A percentile compares a stretch with the other conserved stretches of the same genome.
Conservation (phyloP, 2,329 filamentous ascomycete species). For the Monilinia polystroma region DNA sequence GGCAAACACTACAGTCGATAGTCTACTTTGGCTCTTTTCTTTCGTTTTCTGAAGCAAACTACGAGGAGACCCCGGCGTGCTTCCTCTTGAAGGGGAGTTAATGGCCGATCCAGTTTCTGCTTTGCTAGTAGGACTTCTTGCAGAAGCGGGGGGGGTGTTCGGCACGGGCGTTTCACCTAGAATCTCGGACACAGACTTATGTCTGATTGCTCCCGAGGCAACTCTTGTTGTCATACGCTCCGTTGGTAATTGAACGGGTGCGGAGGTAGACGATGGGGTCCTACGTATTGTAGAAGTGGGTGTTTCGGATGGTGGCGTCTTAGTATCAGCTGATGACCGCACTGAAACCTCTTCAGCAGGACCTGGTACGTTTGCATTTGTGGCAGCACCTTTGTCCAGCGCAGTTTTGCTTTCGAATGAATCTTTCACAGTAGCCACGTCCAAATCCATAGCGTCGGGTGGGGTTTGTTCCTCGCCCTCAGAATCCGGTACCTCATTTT, state of each 20-base stretch:
- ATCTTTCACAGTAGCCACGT: slow-evolving; percentile 34
- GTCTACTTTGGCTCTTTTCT: slow-evolving; percentile 61
- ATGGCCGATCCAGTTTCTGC: slow-evolving; percentile 31
- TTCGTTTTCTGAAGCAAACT: slow-evolving; percentile 43
- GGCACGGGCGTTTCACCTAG: slow-evolving; percentile 56
- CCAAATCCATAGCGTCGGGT: slow-evolving; percentile 37
- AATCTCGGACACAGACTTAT: slow-evolving; percentile 73
- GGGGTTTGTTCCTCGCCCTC: slow-evolving; percentile 34
- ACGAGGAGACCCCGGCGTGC: slow-evolving; percentile 47
- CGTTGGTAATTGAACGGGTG: slow-evolving; percentile 36
- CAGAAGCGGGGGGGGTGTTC: slow-evolving; percentile 35
- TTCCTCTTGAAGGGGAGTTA: slow-evolving; percentile 40
- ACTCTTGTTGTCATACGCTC: slow-evolving; percentile 67
- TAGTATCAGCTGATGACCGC: slow-evolving; percentile 20
- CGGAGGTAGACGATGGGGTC: slow-evolving; percentile 33
- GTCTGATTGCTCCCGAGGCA: slow-evolving; percentile 66
- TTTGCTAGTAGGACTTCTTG: slow-evolving; percentile 27
- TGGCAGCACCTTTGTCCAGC: slow-evolving; percentile 20
- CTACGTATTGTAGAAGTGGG: slow-evolving; percentile 30
- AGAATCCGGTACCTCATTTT: slow-evolving; percentile 34
- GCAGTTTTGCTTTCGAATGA: slow-evolving; percentile 33
- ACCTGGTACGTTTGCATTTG: slow-evolving; percentile 1
- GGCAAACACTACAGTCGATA: slow-evolving; percentile 76
- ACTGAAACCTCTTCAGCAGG: slow-evolving; percentile 6
- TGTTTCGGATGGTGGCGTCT: slow-evolving; percentile 28